Evolutionary conservation across 352 stramenopile genomes (phyloP).

Genomic region (Phytopythium mirpurense): DNA sequence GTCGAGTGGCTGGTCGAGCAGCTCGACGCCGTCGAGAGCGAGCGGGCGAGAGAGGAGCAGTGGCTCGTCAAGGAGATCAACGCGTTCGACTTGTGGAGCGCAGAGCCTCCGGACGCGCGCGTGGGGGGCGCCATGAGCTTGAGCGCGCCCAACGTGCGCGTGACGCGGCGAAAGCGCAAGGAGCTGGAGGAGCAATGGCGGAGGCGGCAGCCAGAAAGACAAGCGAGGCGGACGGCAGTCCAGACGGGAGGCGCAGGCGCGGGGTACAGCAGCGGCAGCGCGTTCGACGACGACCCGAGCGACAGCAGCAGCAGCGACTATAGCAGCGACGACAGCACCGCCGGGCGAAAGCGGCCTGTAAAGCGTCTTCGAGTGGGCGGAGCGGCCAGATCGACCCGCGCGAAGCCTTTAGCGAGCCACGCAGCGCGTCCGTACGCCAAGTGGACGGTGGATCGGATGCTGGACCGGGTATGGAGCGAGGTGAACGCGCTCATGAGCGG

Average conservation of each 20-base stretch:
- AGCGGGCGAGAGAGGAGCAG: constrained; percentile 33
- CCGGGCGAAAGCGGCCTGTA: background rate
- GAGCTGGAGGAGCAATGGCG: background rate
- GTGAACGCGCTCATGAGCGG: constrained; percentile 16
- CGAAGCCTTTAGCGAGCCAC: background rate
- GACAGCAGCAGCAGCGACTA: background rate
- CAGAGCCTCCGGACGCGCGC: background rate
- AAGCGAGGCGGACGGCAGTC: background rate
- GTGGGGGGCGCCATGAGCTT: background rate
- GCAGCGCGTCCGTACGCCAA: constrained; percentile 20
- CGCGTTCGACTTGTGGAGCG: constrained; percentile 25
- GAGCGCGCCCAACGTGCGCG: background rate
- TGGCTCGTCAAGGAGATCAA: constrained; percentile 58
- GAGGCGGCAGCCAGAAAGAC: background rate
- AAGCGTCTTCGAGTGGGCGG: background rate
- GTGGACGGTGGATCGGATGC: constrained; percentile 44
- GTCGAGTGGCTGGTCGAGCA: constrained; percentile 63
- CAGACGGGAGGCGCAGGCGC: background rate
- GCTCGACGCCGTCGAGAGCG: constrained; percentile 31
- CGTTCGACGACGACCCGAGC: background rate
- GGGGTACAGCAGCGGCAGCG: background rate
- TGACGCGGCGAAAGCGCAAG: background rate
- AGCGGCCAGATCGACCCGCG: background rate
- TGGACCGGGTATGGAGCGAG: constrained; percentile 27
- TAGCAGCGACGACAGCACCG: background rate